Evolutionary conservation across 2,329 filamentous ascomycete species (phyloP).

Genomic region (Chlorencoelia australis): DNA sequence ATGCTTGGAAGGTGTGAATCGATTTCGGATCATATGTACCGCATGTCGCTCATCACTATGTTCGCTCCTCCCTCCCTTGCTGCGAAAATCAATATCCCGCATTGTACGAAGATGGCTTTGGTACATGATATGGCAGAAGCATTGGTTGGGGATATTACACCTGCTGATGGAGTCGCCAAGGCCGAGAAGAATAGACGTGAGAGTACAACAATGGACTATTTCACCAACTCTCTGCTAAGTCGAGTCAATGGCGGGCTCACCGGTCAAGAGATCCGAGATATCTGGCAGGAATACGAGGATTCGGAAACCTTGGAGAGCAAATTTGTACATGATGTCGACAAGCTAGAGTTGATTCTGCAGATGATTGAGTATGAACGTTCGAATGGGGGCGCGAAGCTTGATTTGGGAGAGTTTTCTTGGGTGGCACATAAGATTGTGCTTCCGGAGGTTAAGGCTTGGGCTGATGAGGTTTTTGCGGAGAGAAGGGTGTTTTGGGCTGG

Average conservation of each 20-base stretch:
- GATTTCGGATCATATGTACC: constrained; percentile 98
- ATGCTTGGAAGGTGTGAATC: constrained; percentile 58
- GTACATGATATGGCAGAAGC: constrained; percentile 97
- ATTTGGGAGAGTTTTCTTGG: constrained; percentile 79
- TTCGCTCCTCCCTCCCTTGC: constrained; percentile 70
- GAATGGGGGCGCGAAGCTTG: constrained; percentile 43
- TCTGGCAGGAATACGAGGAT: constrained; percentile 97
- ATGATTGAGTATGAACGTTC: constrained; percentile 92
- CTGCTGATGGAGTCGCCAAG: constrained; percentile 77
- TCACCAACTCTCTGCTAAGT: constrained; percentile 60
- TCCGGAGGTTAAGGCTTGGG: constrained; percentile 74
- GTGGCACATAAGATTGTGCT: constrained; percentile 65
- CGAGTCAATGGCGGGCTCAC: constrained; percentile 61
- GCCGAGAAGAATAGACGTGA: constrained; percentile 83
- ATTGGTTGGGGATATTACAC: constrained; percentile 93
- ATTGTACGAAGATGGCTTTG: constrained; percentile 91
- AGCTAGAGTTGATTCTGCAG: constrained; percentile 88
- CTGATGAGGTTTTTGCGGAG: constrained; percentile 64
- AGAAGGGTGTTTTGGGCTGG: constrained; percentile 61
- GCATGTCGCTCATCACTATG: constrained; percentile 95
- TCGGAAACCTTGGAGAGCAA: constrained; percentile 70
- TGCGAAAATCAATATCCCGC: constrained; percentile 61
- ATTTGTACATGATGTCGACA: constrained; percentile 95
- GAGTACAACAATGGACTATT: constrained; percentile 82
- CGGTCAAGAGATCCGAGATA: constrained; percentile 60